A percentile compares a stretch with the other conserved stretches of the same genome.
Conservation (phyloP, 495 filamentous ascomycete species). For the Penicillium canariense region DNA sequence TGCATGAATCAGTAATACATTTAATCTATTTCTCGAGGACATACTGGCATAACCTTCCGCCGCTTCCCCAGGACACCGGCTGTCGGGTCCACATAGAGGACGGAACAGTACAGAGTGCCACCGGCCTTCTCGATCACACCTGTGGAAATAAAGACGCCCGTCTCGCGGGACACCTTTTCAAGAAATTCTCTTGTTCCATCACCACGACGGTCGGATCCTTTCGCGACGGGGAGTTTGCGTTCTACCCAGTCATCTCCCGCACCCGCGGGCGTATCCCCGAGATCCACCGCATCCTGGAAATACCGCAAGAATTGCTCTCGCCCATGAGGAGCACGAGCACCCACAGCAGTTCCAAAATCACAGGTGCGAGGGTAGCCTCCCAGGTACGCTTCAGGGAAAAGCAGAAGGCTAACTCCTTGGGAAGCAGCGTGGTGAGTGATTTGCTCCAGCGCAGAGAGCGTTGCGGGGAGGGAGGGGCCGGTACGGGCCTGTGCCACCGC, state of each 20-base stretch:
- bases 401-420: constrained; percentile 66
- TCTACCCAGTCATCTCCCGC: constrained; percentile 72
- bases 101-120: constrained; percentile 82
- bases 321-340: constrained; percentile 62
- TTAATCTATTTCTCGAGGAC: constrained; percentile 21
- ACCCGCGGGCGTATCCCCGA: constrained; percentile 80
- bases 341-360: constrained; percentile 72
- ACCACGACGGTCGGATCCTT: constrained; percentile 54
- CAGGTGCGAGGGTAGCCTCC: constrained; percentile 91
- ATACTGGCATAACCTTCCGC: constrained; percentile 87
- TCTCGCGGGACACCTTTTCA: constrained; percentile 69
- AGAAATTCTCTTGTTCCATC: constrained; percentile 84
- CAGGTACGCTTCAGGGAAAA: constrained; percentile 92
- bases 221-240: constrained; percentile 53
- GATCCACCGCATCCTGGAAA: constrained; percentile 73
- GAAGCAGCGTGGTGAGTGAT: constrained; percentile 46
- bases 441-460: constrained; percentile 60
- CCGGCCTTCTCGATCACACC: constrained; percentile 78
- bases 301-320: constrained; percentile 83
- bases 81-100: constrained; percentile 76
- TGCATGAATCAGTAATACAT: neutral
- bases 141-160: constrained; percentile 74
- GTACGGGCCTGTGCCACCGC: constrained; percentile 64
- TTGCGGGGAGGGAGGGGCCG: constrained; percentile 58
- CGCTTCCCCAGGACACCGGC: constrained; percentile 78